Percentiles rank a stretch among this genome's conserved stretches.
Conservation (phyloP, 169 alveolate genomes). For the Plasmodium berghei region DNA sequence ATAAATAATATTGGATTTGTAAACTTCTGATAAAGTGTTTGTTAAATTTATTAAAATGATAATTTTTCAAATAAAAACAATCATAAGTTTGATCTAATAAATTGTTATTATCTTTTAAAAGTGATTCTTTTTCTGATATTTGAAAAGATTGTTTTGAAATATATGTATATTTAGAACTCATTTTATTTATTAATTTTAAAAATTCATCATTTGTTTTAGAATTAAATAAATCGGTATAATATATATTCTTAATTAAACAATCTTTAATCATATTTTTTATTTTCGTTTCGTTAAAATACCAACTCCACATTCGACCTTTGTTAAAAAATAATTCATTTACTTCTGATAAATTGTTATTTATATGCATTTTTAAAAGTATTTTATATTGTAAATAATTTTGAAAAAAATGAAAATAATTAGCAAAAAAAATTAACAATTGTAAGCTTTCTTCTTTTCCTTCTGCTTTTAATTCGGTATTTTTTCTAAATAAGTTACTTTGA, state of each 20-base stretch:
- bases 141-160: no score
- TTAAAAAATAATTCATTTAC: conserved; percentile 56
- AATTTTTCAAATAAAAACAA: conserved; percentile 19
- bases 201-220: conserved; percentile 12
- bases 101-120: background rate
- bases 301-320: conserved; percentile 40
- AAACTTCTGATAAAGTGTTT: conserved; percentile 5
- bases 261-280: conserved; percentile 37
- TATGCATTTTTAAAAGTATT: conserved; percentile 25
- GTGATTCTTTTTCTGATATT: no score
- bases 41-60: conserved; percentile 31
- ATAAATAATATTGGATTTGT: conserved; percentile 21
- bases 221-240: conserved; percentile 12
- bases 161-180: no score
- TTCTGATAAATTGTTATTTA: conserved; percentile 6
- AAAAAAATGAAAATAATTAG: conserved; percentile 61
- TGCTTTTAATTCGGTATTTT: conserved; percentile 3
- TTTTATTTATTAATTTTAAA: conserved; percentile 3
- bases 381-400: conserved; percentile 39
- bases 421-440: conserved; percentile 65
- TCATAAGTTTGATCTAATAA: no score
- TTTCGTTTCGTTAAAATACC: conserved; percentile 34
- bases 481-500: background rate
- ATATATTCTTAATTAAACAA: conserved; percentile 39
- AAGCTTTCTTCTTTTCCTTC: conserved; percentile 36